phyloP scores from a whole-genome alignment of 495 filamentous ascomycete genomes.

The Amorphotheca resinae region DNA sequence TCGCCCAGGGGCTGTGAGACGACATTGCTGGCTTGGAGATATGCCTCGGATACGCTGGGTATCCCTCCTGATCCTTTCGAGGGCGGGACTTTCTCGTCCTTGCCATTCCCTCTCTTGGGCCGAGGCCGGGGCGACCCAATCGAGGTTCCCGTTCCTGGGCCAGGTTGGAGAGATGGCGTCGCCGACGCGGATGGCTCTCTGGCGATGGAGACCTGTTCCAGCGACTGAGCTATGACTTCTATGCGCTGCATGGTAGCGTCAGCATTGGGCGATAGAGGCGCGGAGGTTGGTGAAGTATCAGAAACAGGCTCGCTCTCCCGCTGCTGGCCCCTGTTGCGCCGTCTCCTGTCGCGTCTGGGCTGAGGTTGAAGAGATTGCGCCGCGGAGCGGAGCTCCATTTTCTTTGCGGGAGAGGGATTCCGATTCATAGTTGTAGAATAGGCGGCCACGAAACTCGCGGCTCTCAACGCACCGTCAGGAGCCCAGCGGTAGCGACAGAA shows the following conservation, averaged over 20 bases:
- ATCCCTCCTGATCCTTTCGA: conserved; percentile 34
- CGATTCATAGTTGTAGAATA: no score
- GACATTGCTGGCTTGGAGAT: conserved; percentile 24
- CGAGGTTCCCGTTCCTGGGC: no score
- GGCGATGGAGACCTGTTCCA: neutral
- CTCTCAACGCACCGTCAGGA: neutral
- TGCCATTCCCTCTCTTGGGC: neutral
- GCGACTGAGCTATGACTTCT: neutral
- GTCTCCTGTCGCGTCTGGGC: no score
- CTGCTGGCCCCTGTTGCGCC: no score
- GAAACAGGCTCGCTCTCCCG: no score
- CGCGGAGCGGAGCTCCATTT: no score
- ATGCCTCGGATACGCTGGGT: conserved; percentile 30
- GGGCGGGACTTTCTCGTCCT: conserved; percentile 21
- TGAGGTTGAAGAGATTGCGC: no score
- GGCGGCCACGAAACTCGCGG: neutral
- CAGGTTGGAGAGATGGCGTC: no score
- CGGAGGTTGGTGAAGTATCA: no score
- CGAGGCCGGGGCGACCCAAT: no score
- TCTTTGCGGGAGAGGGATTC: no score
- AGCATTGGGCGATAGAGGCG: neutral
- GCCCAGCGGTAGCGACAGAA: neutral
- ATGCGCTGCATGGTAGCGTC: neutral
- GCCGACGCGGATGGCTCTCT: neutral
- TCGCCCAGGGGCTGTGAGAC: conserved; percentile 13